These are phyloP conservation scores for Meredithiella fracta DNA, from an alignment of 2,329 filamentous ascomycete genomes.

Conservation along the genomic window DNA sequence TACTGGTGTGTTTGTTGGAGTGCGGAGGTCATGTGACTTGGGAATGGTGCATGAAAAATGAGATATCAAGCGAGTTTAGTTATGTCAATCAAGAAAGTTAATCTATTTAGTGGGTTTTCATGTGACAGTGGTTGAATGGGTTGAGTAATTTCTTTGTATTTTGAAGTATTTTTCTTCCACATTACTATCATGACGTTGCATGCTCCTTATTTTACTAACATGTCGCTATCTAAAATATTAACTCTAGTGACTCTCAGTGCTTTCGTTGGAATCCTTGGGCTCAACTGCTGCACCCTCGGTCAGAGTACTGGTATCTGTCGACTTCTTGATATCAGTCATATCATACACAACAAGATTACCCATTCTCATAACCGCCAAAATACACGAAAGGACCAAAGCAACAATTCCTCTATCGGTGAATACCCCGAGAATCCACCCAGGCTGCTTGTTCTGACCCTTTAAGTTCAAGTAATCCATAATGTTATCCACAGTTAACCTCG, in stretches of 20 bases:
- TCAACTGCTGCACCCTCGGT: neutral
- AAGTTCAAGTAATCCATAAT: constrained; percentile 35
- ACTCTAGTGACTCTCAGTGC: neutral
- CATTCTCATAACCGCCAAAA: constrained; percentile 54
- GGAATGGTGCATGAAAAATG: neutral
- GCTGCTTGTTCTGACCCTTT: constrained; percentile 29
- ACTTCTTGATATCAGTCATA: constrained; percentile 8
- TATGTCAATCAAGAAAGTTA: neutral
- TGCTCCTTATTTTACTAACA: neutral
- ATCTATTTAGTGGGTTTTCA: too few species aligned
- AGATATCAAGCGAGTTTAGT: neutral
- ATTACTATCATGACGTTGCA: neutral
- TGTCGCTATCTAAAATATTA: too few species aligned
- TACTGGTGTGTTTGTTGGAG: neutral
- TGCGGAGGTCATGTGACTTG: neutral
- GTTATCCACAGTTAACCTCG: constrained; percentile 41
- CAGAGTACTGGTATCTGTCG: neutral
- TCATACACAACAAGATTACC: constrained; percentile 13
- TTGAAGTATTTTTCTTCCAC: too few species aligned
- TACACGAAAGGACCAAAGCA: constrained; percentile 55
- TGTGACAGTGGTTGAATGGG: too few species aligned
- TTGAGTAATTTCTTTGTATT: too few species aligned
- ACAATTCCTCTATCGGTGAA: constrained; percentile 58
- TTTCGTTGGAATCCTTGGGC: constrained; percentile 1
- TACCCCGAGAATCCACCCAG: constrained; percentile 45